These are phyloP conservation scores for Allantophomopsis lycopodina DNA, from an alignment of 2,329 filamentous ascomycete genomes.

Conservation along the genomic window DNA sequence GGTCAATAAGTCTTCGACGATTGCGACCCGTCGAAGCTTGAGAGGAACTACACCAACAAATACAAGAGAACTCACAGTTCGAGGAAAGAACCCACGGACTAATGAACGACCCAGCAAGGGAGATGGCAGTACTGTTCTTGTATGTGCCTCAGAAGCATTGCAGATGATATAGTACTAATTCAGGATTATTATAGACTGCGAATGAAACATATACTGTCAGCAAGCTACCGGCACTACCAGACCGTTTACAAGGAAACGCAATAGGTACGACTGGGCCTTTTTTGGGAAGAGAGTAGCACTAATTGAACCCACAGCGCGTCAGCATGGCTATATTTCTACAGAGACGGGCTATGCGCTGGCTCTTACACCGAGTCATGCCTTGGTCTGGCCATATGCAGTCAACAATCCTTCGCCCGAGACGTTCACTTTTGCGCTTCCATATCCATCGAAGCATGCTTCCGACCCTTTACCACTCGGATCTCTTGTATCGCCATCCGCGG, in stretches of 20 bases:
- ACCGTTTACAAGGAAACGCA: conserved; percentile 54
- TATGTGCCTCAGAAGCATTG: conserved; percentile 23
- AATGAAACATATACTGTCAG: conserved; percentile 77
- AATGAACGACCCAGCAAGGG: conserved; percentile 55
- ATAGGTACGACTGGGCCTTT: conserved; percentile 36
- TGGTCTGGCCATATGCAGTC: conserved; percentile 82
- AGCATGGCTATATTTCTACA: conserved; percentile 53
- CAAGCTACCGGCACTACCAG: conserved; percentile 71
- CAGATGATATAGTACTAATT: conserved; percentile 2
- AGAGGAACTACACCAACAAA: conserved; percentile 5
- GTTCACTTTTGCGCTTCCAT: conserved; percentile 67
- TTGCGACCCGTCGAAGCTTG: conserved; percentile 22
- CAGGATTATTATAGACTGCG: conserved; percentile 44
- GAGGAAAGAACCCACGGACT: conserved; percentile 48
- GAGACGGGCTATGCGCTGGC: conserved; percentile 63
- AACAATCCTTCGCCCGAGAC: conserved; percentile 58
- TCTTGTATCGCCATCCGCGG: conserved; percentile 66
- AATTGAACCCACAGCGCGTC: conserved; percentile 31
- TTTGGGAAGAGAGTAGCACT: not conserved
- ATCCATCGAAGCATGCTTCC: conserved; percentile 48
- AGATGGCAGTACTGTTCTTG: conserved; percentile 53
- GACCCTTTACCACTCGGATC: conserved; percentile 73
- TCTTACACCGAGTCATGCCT: conserved; percentile 67
- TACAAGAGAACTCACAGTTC: conserved; percentile 37
- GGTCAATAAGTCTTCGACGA: conserved; percentile 26